Percentiles rank a stretch among this genome's conserved stretches.
Evolutionary conservation across 1,284 basidiomycete species (phyloP).

Genomic region (Golubevia pallescens): DNA sequence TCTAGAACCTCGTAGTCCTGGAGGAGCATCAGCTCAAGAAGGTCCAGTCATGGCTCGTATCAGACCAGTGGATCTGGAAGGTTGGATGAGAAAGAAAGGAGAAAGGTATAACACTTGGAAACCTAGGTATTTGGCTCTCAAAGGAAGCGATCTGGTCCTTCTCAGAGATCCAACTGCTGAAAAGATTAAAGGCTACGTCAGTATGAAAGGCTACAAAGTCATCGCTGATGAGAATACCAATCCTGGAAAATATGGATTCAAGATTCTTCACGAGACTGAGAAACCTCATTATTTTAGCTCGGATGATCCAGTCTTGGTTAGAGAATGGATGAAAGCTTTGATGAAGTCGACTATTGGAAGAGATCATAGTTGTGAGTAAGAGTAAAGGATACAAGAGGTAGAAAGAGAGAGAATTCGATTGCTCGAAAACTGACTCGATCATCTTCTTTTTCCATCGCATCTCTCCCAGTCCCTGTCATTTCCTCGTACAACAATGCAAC

Average conservation of each 20-base stretch:
- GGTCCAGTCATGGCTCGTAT: constrained; percentile 48
- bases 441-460: not conserved
- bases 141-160: constrained; percentile 67
- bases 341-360: constrained; percentile 98
- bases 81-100: constrained; percentile 95
- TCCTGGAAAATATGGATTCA: constrained; percentile 92
- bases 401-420: not conserved
- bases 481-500: constrained; percentile 97
- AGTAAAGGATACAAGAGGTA: too few relatives aligned
- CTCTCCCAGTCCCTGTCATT: constrained; percentile 73
- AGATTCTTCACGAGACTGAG: constrained; percentile 86
- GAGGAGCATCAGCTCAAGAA: constrained; percentile 5
- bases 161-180: constrained; percentile 22
- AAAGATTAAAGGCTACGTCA: constrained; percentile 91
- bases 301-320: constrained; percentile 79
- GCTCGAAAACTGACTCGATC: not conserved
- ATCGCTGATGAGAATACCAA: constrained; percentile 89
- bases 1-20: constrained; percentile 72
- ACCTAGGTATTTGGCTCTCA: constrained; percentile 88
- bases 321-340: constrained; percentile 99
- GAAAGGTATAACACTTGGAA: constrained; percentile 95
- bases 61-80: constrained; percentile 54
- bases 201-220: constrained; percentile 89
- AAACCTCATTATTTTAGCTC: constrained; percentile 90
- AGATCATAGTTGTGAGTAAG: constrained; percentile 36